phyloP scores from a whole-genome alignment of 306 rosid genomes.

The Vigna radiata region DNA sequence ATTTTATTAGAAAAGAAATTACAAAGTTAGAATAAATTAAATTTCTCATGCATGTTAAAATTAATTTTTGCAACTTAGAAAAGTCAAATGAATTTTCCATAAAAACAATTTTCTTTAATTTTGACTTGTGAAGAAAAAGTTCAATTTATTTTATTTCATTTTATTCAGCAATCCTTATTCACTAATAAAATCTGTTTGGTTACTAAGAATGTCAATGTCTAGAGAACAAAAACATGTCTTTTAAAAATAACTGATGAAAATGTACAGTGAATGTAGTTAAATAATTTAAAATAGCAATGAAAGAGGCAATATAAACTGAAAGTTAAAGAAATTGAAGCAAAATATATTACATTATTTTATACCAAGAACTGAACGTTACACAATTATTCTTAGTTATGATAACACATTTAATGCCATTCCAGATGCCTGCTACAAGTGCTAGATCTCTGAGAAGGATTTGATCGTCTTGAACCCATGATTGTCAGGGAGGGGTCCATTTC shows the following conservation, averaged over 20 bases:
- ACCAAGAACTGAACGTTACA: slow-evolving; percentile 34
- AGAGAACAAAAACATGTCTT: background rate
- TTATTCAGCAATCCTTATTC: background rate
- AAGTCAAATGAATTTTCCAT: background rate
- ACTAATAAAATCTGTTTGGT: background rate
- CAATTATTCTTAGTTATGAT: slow-evolving; percentile 9
- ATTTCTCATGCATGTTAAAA: background rate
- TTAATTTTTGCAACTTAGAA: background rate
- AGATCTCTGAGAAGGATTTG: slow-evolving; percentile 71
- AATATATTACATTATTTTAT: slow-evolving; percentile 31
- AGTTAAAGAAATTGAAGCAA: background rate
- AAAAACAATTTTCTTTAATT: background rate
- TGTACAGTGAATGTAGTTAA: background rate
- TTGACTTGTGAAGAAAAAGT: background rate
- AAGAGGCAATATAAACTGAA: slow-evolving; percentile 15
- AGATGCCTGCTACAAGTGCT: slow-evolving; percentile 42
- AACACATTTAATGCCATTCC: slow-evolving; percentile 39
- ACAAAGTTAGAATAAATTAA: background rate
- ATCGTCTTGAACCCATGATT: slow-evolving; percentile 81
- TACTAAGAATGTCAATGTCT: background rate
- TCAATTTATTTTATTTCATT: background rate
- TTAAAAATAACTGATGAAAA: background rate
- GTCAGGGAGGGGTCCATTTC: slow-evolving; percentile 89
- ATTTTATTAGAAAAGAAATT: background rate
- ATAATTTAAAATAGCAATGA: background rate